A percentile compares a stretch with the other conserved stretches of the same genome.
Evolutionary conservation across 78 protist genomes (phyloP).

Genomic region (Planoprotostelium fungivorum): DNA sequence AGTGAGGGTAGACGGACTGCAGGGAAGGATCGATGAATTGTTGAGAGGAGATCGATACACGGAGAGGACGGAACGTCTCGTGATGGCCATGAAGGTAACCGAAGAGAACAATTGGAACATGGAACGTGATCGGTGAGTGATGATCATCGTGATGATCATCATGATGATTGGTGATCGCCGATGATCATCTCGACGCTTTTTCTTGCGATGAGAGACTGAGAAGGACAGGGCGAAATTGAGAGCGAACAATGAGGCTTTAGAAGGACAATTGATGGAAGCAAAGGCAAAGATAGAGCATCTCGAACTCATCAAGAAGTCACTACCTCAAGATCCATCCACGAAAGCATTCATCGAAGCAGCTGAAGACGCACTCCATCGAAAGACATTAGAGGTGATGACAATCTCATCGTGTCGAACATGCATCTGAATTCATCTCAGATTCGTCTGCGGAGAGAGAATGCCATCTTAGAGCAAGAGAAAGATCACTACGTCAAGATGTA

Average conservation of each 20-base stretch:
- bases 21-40: not conserved
- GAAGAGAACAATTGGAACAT: not conserved
- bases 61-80: not conserved
- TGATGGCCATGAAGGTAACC: not conserved
- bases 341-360: not conserved
- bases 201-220: not conserved
- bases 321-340: not conserved
- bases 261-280: not conserved
- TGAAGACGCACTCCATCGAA: not conserved
- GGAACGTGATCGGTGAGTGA: not conserved
- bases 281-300: not conserved
- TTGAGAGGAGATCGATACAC: not conserved
- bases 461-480: not conserved
- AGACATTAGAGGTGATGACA: not conserved
- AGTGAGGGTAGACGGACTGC: not conserved
- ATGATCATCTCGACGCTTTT: too few relatives aligned
- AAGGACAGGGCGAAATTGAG: not conserved
- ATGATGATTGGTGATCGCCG: too few relatives aligned
- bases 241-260: not conserved
- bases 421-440: not conserved
- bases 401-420: not conserved
- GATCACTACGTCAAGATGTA: not conserved
- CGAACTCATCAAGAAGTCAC: not conserved
- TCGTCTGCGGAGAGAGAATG: not conserved
- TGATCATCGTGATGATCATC: too few relatives aligned